Base-by-base conservation (phyloP, 768 basidiomycete genomes). In the Boletus tomentosulus region DNA sequence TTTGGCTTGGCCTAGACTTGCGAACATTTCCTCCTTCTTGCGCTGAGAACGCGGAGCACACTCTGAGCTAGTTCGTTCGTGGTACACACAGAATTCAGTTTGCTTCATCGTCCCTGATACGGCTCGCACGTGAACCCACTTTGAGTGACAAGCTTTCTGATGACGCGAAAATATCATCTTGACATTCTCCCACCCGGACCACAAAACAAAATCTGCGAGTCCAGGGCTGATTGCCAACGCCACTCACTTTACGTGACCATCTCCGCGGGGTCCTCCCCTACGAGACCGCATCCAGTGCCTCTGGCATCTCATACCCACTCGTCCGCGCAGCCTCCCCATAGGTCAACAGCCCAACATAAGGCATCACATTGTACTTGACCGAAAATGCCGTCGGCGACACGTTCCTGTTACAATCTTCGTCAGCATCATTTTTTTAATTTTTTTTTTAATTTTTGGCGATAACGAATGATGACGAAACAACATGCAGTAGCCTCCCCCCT, bases 281-380 rank as follows among this genome's bases (percentile, higher is more conserved):
- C 44, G 68, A 66, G 31, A 70, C 66, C 1, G 68, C 63, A 52
- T 71, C 69, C 41, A 60, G 55, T 8, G 68, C 68, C 25, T 66
- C 66, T 45, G 70, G 71, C 60, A 71, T 66, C 13, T 61, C 63
- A n/a, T 76, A 63, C 25, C 73, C 67, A 53, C 69, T 62, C 35
- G 75, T 78, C 45, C 76, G 74, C 45, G 76, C 76, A 13, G 84
- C 90, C 66, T 90, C 87, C 25, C 91, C 92, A 48, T 86, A 87
- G 3, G 80, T 85, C 46, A 94, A 77, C 42, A 84, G 60, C 19
- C 93, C 93, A 19, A 95, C 89, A 64, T 87, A 85, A 7, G 93
- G 93, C 91, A 95, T 94, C 31, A 92, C 65, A 64, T 94, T 92
- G 72, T 94, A 96, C 63, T 87, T 89, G 27, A 96, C 77, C 1